Conservation (phyloP, 2,329 filamentous ascomycete genomes). For the Zasmidium citrigriseum region DNA sequence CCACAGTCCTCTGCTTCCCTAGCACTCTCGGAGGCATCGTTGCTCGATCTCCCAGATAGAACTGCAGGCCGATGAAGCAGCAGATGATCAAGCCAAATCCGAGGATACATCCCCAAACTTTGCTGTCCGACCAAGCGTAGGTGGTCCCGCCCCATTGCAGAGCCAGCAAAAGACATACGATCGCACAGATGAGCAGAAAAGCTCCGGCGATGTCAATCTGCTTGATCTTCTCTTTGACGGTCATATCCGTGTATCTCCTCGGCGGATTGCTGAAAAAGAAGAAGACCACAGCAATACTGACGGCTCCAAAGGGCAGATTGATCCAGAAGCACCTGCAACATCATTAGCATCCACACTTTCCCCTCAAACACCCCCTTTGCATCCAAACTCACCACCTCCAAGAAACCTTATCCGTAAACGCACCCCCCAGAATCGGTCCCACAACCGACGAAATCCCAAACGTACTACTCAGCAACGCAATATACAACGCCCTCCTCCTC, state of each 20-base stretch:
- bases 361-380: background rate
- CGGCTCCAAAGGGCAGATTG: slow-evolving; percentile 42
- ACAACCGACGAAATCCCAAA: slow-evolving; percentile 43
- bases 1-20: slow-evolving; percentile 35
- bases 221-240: slow-evolving; percentile 46
- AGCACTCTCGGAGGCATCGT: slow-evolving; percentile 29
- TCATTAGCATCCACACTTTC: background rate
- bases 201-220: slow-evolving; percentile 53
- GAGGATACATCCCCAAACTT: slow-evolving; percentile 26
- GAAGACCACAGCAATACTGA: slow-evolving; percentile 37
- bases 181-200: slow-evolving; percentile 40
- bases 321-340: slow-evolving; percentile 36
- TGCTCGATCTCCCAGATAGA: slow-evolving; percentile 22
- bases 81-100: slow-evolving; percentile 41
- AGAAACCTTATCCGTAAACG: slow-evolving; percentile 40
- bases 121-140: slow-evolving; percentile 35
- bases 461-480: slow-evolving; percentile 39
- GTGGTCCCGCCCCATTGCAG: slow-evolving; percentile 49
- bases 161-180: slow-evolving; percentile 45
- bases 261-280: slow-evolving; percentile 29
- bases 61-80: slow-evolving; percentile 37
- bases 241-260: slow-evolving; percentile 12
- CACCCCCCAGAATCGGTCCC: slow-evolving; percentile 46
- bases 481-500: slow-evolving; percentile 45
- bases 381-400: slow-evolving; percentile 34